Evolutionary conservation across 1,284 basidiomycete species (phyloP).

Genomic region (Cutaneotrichosporon cutaneum): DNA sequence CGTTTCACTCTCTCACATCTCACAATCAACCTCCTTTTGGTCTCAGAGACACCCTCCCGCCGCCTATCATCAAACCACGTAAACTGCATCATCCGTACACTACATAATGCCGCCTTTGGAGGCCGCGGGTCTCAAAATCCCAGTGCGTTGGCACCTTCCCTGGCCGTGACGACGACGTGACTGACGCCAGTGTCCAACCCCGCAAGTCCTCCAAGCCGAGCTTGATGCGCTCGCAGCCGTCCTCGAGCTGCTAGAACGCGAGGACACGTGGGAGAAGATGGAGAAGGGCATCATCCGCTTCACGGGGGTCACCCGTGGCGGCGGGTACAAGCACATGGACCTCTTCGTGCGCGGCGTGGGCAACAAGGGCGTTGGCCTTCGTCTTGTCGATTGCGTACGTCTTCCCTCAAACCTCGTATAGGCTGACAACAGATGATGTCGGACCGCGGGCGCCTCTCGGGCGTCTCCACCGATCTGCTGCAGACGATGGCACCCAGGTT

Average conservation of each 20-base stretch:
- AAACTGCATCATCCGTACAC: neutral
- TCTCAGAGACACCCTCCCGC: no score
- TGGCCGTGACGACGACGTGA: neutral
- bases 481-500: constrained; percentile 56
- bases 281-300: constrained; percentile 50
- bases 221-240: constrained; percentile 41
- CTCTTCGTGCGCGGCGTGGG: constrained; percentile 48
- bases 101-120: constrained; percentile 33
- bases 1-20: no score
- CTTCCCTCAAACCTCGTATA: neutral
- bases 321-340: constrained; percentile 50
- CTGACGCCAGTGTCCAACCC: constrained; percentile 44
- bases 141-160: constrained; percentile 29
- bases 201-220: constrained; percentile 45
- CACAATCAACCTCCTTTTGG: no score
- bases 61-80: no score
- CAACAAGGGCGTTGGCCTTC: constrained; percentile 45
- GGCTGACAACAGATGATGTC: constrained; percentile 51
- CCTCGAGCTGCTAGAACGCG: constrained; percentile 49
- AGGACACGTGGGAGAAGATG: constrained; percentile 54
- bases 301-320: constrained; percentile 48
- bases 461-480: constrained; percentile 54
- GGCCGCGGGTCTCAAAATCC: constrained; percentile 45
- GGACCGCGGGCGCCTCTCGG: constrained; percentile 55
- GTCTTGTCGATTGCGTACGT: constrained; percentile 52